phyloP scores from a whole-genome alignment of 2,329 filamentous ascomycete genomes.

The Colletotrichum liaoningense region DNA sequence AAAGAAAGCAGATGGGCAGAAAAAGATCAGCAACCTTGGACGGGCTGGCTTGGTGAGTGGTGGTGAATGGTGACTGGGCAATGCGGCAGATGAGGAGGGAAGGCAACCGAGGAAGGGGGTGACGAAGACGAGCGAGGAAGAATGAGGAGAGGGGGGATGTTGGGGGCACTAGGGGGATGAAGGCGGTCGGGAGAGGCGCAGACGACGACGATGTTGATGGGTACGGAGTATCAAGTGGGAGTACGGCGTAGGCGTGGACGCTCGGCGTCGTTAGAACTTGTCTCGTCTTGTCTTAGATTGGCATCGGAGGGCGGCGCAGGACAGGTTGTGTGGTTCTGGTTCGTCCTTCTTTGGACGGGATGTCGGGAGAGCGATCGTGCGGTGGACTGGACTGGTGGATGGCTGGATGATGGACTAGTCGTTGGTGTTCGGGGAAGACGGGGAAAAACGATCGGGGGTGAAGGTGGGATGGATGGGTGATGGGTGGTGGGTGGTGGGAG shows the following conservation, averaged over 20 bases:
- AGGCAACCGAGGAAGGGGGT: not conserved
- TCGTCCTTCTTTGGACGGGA: not conserved
- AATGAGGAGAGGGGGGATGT: not conserved
- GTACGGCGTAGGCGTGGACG: not conserved
- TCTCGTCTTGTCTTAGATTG: conserved; percentile 27
- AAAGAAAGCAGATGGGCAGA: not conserved
- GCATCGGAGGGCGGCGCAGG: not conserved
- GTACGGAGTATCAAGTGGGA: no score
- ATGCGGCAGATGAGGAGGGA: conserved; percentile 2
- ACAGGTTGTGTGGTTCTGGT: conserved; percentile 4
- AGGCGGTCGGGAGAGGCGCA: conserved; percentile 21
- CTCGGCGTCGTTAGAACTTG: not conserved
- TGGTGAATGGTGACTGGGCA: not conserved
- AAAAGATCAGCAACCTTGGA: not conserved
- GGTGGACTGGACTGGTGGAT: not conserved
- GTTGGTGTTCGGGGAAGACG: not conserved
- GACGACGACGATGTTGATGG: not conserved
- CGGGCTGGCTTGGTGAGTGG: not conserved
- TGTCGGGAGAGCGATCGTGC: not conserved
- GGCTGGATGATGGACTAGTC: not conserved
- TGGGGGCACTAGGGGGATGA: not conserved
- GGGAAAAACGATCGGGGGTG: not conserved
- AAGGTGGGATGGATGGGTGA: not conserved
- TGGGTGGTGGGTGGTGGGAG: not conserved
- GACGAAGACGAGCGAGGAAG: not conserved